phyloP scores from a whole-genome alignment of 257 asterid genomes.

The Scutellaria barbata region DNA sequence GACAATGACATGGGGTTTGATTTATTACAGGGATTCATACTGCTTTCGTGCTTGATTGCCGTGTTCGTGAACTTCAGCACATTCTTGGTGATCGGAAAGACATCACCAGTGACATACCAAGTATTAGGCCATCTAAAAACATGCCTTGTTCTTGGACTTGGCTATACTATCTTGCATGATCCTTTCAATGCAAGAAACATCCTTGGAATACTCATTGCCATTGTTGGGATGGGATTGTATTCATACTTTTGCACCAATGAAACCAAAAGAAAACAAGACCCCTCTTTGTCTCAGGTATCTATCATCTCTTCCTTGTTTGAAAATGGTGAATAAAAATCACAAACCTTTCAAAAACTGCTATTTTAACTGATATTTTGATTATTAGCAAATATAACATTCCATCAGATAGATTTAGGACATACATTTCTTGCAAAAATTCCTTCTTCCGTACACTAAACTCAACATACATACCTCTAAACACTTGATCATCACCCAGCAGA shows the following conservation, averaged over 20 bases:
- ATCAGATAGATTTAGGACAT: too few relatives aligned
- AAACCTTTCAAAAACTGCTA: too few relatives aligned
- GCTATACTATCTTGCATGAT: slow-evolving; percentile 76
- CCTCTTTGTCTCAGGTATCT: slow-evolving; percentile 52
- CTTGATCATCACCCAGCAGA: too few relatives aligned
- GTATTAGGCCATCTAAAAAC: slow-evolving; percentile 89
- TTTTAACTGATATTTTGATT: too few relatives aligned
- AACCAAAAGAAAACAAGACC: slow-evolving; percentile 61
- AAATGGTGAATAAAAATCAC: too few relatives aligned
- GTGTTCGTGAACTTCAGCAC: slow-evolving; percentile 95
- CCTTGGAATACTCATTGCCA: slow-evolving; percentile 73
- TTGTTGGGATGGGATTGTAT: slow-evolving; percentile 82
- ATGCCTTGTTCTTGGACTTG: slow-evolving; percentile 81
- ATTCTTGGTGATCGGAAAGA: slow-evolving; percentile 87
- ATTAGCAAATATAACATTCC: too few relatives aligned
- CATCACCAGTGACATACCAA: slow-evolving; percentile 93
- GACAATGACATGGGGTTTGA: too few relatives aligned
- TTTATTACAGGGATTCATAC: slow-evolving; percentile 69
- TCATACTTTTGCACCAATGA: slow-evolving; percentile 83
- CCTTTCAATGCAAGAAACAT: slow-evolving; percentile 83
- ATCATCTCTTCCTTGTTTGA: too few relatives aligned
- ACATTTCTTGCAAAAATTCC: too few relatives aligned
- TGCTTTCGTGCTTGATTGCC: slow-evolving; percentile 82
- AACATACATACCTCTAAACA: too few relatives aligned
- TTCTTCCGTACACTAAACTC: too few relatives aligned